Conservation (phyloP, 306 rosid genomes). For the Ziziphus jujuba region DNA sequence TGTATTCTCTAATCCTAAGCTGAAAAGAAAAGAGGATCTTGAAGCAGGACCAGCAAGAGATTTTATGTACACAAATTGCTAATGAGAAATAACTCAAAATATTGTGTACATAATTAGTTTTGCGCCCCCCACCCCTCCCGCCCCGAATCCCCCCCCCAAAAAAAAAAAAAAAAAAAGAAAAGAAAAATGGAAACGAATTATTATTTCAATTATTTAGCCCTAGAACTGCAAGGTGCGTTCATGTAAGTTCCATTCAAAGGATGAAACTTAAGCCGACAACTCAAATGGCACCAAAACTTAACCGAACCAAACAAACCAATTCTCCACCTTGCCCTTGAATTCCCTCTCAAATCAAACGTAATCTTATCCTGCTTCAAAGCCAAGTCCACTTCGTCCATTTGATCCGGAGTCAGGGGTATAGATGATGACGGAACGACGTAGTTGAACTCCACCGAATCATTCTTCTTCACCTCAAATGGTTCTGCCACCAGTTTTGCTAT, state of each 20-base stretch:
- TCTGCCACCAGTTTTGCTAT: conserved; percentile 50
- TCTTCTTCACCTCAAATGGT: conserved; percentile 52
- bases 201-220: conserved; percentile 35
- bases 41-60: no score
- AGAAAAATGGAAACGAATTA: neutral
- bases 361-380: conserved; percentile 49
- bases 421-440: conserved; percentile 45
- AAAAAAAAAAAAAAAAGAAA: neutral
- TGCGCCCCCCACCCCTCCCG: no score
- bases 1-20: no score
- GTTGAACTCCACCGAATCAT: conserved; percentile 29
- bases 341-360: conserved; percentile 53
- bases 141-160: no score
- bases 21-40: no score
- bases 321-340: conserved; percentile 58
- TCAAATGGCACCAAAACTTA: conserved; percentile 50
- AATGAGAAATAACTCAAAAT: no score
- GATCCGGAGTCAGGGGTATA: conserved; percentile 52
- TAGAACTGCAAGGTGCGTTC: conserved; percentile 54
- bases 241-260: conserved; percentile 57
- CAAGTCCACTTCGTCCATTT: conserved; percentile 42
- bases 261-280: conserved; percentile 62
- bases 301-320: conserved; percentile 61
- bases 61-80: no score
- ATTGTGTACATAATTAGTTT: neutral